Conservation (phyloP, 371 early-diverging fungal species). For the Blakeslea trispora region DNA sequence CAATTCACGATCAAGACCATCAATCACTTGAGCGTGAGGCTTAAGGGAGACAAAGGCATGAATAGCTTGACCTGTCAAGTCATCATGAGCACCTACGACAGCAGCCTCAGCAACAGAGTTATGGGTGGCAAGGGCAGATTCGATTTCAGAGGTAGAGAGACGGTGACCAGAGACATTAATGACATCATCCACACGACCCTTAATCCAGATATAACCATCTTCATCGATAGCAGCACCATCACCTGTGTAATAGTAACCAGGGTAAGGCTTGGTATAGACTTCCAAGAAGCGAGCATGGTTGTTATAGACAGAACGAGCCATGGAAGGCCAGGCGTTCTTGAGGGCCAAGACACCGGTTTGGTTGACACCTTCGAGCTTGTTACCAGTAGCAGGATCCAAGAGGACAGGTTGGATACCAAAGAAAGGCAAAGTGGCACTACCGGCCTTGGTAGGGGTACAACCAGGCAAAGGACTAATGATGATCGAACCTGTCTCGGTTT, state of each 20-base stretch:
- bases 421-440: conserved; percentile 94
- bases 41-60: conserved; percentile 74
- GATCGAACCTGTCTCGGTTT: conserved; percentile 94
- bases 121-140: conserved; percentile 79
- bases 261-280: conserved; percentile 87
- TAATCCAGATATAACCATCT: conserved; percentile 95
- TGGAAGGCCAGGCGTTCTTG: conserved; percentile 89
- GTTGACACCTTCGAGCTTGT: conserved; percentile 64
- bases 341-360: conserved; percentile 90
- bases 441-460: conserved; percentile 86
- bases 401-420: conserved; percentile 91
- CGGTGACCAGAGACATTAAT: conserved; percentile 98
- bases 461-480: conserved; percentile 91
- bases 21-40: conserved; percentile 42
- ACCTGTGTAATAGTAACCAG: conserved; percentile 88
- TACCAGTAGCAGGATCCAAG: conserved; percentile 78
- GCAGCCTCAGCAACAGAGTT: conserved; percentile 89
- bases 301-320: conserved; percentile 91
- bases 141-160: conserved; percentile 93
- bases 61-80: conserved; percentile 87
- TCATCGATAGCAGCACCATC: conserved; percentile 86
- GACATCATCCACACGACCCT: conserved; percentile 95
- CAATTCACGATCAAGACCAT: conserved; percentile 62
- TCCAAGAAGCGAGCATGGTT: conserved; percentile 87
- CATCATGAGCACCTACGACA: conserved; percentile 91